phyloP scores from a whole-genome alignment of 371 early-diverging fungal genomes.

The Blakeslea trispora region DNA sequence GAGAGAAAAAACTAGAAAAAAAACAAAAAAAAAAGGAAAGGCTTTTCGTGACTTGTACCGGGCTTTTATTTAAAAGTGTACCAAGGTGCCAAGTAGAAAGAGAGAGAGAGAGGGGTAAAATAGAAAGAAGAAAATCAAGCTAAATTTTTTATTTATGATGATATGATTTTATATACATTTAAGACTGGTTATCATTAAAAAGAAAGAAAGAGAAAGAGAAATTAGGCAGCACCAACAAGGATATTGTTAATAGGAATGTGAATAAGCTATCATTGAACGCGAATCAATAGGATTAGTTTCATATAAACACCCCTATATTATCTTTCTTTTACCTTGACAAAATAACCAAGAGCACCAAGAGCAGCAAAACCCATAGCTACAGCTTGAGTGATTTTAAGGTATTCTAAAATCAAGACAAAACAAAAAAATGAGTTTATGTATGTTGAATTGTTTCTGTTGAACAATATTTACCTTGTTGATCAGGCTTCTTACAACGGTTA shows the following conservation, averaged over 20 bases:
- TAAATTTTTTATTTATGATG: no score
- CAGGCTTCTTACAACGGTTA: constrained; percentile 96
- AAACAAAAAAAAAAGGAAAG: no score
- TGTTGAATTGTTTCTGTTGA: no score
- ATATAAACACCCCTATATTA: neutral
- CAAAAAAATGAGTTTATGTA: no score
- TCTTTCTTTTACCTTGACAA: constrained; percentile 94
- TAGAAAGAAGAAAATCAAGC: no score
- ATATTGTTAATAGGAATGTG: constrained; percentile 99
- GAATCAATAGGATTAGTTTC: constrained; percentile 3
- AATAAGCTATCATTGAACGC: constrained; percentile 62
- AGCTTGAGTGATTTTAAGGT: constrained; percentile 89
- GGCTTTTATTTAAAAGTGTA: no score
- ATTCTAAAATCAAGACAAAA: constrained; percentile 79
- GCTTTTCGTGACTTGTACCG: neutral
- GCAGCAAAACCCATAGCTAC: constrained; percentile 96
- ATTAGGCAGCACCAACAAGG: constrained; percentile 81
- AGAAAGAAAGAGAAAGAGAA: neutral
- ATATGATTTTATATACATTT: no score
- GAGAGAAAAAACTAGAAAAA: no score
- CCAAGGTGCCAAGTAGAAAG: no score
- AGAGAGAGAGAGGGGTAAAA: no score
- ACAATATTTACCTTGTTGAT: constrained; percentile 89
- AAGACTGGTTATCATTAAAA: no score
- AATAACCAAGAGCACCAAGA: constrained; percentile 97